Conservation (phyloP, 2,329 filamentous ascomycete genomes). For the Trichoderma sp. region DNA sequence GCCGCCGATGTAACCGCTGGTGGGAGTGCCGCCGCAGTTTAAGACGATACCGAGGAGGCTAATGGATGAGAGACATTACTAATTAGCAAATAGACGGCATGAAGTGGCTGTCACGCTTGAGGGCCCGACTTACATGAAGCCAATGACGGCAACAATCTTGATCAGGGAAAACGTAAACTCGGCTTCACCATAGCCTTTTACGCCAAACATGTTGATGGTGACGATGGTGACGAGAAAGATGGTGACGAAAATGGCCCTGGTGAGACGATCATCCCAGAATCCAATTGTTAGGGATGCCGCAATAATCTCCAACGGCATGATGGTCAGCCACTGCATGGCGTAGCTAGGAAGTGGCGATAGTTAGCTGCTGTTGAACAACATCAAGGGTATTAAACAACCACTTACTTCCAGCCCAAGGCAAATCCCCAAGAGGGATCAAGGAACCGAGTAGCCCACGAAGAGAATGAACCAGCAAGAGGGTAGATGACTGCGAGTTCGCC, state of each 20-base stretch:
- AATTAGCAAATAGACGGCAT: neutral
- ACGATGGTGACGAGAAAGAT: slow-evolving; percentile 77
- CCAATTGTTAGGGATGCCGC: slow-evolving; percentile 79
- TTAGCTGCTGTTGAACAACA: neutral
- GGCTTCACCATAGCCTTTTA: slow-evolving; percentile 84
- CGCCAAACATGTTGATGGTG: slow-evolving; percentile 80
- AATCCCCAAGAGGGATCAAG: slow-evolving; percentile 93
- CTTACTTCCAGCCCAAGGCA: slow-evolving; percentile 89
- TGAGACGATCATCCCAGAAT: slow-evolving; percentile 68
- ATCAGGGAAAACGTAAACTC: slow-evolving; percentile 85
- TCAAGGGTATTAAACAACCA: slow-evolving; percentile 21
- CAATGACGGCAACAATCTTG: slow-evolving; percentile 82
- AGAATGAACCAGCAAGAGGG: slow-evolving; percentile 88
- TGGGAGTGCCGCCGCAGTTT: slow-evolving; percentile 73
- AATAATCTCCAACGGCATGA: slow-evolving; percentile 81
- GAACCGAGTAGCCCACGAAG: slow-evolving; percentile 87
- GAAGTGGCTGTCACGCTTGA: neutral
- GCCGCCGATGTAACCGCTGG: slow-evolving; percentile 74
- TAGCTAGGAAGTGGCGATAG: slow-evolving; percentile 51
- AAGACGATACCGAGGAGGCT: slow-evolving; percentile 81
- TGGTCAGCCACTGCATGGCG: slow-evolving; percentile 80
- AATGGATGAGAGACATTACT: slow-evolving; percentile 3
- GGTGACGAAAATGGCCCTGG: slow-evolving; percentile 74
- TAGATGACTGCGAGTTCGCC: slow-evolving; percentile 90
- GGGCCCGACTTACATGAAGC: slow-evolving; percentile 69